Base-by-base conservation (phyloP, 2,329 filamentous ascomycete species). In the Elsinoe necatrix region DNA sequence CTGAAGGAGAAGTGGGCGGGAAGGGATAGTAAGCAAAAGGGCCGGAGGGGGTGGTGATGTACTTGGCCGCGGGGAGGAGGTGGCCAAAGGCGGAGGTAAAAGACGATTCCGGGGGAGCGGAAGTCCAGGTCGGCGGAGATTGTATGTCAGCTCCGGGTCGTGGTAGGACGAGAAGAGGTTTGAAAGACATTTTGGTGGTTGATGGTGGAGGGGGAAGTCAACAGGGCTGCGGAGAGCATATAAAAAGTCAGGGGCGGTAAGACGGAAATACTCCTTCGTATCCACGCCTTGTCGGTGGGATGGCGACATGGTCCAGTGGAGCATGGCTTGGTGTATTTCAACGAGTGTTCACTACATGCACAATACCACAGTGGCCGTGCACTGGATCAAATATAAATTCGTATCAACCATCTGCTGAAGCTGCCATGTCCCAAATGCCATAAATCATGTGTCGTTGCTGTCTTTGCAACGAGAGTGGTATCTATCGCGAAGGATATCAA, bases 1-100 rank as follows among this genome's bases (percentile, higher is more conserved):
- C 11, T 2, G 14, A 25, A 12, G 23, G 9, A 23, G 35, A 20
- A 12, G 61, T 57, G 2, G 68, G 67, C 0, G 43, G 62, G 0
- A 74, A 51, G 0, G 68, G 61, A 54, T 75, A 76, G 62, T 73
- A 76, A 4, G 72, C 73, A 4, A 69, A 71, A 59, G 61, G 71
- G 2, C 73, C 74, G 3, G 59, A 60, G 3, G 47, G 6, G 0
- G 68, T 71, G 1, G 60, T 27, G 0, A 76, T 59, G 50, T 67
- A 75, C 23, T 66, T 59, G 3, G 69, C 73, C 0, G 63, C 57
- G 0, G 74, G 74, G 0, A 76, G 67, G 0, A 76, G 63, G 0
- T 56, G 50, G 20, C 74, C 73, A 43, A 76, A 76, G 0, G 64
- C 59, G 2, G 58, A 25, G 1, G 65, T 68, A 50, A 76, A 75